Percentiles rank a stretch among this genome's conserved stretches.
Conservation (phyloP, 305 asterid genomes). For the Withania somnifera region DNA sequence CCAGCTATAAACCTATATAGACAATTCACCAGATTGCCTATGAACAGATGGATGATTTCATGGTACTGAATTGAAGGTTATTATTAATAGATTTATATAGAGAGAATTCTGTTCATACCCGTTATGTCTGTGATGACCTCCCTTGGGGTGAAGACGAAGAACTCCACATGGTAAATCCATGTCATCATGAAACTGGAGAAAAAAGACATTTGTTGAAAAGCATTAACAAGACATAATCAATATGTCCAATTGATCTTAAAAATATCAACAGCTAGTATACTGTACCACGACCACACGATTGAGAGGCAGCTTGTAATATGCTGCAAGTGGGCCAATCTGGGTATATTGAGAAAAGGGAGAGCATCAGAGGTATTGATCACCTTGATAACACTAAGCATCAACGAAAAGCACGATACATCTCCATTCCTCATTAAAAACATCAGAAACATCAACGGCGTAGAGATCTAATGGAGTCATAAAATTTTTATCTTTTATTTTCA, state of each 20-base stretch:
- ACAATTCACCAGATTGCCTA: neutral
- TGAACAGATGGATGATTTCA: neutral
- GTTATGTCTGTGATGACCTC: slow-evolving; percentile 76
- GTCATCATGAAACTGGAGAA: slow-evolving; percentile 58
- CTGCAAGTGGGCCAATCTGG: slow-evolving; percentile 72
- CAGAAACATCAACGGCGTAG: neutral
- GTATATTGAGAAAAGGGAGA: neutral
- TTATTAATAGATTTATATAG: neutral
- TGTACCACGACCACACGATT: slow-evolving; percentile 64
- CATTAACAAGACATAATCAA: neutral
- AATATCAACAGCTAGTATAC: neutral
- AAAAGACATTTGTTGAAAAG: neutral
- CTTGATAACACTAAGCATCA: neutral
- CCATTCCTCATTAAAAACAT: neutral
- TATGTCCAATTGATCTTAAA: neutral
- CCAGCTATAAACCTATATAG: neutral
- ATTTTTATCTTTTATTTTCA: neutral
- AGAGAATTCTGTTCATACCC: slow-evolving; percentile 20
- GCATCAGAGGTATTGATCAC: neutral
- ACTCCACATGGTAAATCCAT: slow-evolving; percentile 92
- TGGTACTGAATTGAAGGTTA: neutral
- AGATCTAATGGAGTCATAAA: neutral
- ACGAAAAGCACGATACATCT: neutral
- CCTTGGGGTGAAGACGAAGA: slow-evolving; percentile 73
- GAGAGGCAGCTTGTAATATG: slow-evolving; percentile 93